A percentile compares a stretch with the other conserved stretches of the same genome.
Conservation (phyloP, 371 early-diverging fungal species). For the Rhizomucor miehei region DNA sequence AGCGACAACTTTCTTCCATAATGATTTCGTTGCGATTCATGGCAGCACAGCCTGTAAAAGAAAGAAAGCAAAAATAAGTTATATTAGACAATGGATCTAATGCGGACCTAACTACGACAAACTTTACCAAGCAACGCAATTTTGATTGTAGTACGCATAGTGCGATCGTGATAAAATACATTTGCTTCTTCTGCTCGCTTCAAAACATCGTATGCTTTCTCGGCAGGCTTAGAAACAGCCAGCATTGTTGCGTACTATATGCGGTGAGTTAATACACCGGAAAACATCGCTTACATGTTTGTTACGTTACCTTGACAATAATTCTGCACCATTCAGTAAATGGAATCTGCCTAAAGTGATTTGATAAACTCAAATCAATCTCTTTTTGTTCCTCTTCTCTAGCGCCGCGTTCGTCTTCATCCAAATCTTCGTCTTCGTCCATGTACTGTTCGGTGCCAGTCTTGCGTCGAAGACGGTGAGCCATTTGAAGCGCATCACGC, state of each 20-base stretch:
- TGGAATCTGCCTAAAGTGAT: slow-evolving; percentile 51
- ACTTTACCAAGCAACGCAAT: slow-evolving; percentile 65
- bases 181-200: slow-evolving; percentile 59
- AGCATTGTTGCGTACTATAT: slow-evolving; percentile 61
- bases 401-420: slow-evolving; percentile 26
- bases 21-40: slow-evolving; percentile 33
- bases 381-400: slow-evolving; percentile 28
- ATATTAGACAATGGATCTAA: no score
- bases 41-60: slow-evolving; percentile 45
- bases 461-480: slow-evolving; percentile 26
- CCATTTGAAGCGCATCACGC: slow-evolving; percentile 34
- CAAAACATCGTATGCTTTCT: slow-evolving; percentile 63
- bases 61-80: no score
- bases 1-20: slow-evolving; percentile 42
- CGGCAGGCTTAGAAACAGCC: slow-evolving; percentile 50
- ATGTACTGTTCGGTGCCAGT: slow-evolving; percentile 8
- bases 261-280: neutral
- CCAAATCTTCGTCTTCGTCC: slow-evolving; percentile 15
- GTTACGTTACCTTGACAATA: slow-evolving; percentile 51
- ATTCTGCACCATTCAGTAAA: slow-evolving; percentile 65
- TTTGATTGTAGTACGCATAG: slow-evolving; percentile 43
- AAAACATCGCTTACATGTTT: neutral
- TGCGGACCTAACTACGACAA: no score
- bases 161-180: slow-evolving; percentile 63
- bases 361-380: slow-evolving; percentile 11